phyloP scores from a whole-genome alignment of 73 alveolate species.

The Breviolum minutum region DNA sequence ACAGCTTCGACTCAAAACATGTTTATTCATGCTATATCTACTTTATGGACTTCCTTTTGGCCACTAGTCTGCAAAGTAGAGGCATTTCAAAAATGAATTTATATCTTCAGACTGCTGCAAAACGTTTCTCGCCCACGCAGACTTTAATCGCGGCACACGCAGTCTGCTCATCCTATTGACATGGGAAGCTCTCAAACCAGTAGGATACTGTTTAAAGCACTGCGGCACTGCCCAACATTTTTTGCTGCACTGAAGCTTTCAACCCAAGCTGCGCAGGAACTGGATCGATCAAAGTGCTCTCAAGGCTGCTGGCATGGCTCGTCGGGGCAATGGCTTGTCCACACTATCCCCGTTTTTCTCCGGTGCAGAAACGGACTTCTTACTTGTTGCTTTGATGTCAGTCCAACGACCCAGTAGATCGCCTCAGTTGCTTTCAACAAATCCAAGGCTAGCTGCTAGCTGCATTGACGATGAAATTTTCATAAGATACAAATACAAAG shows the following conservation, averaged over 20 bases:
- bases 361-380: background rate
- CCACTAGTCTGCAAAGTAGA: too few species aligned
- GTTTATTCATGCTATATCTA: too few species aligned
- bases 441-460: too few species aligned
- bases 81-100: background rate
- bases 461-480: too few species aligned
- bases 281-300: background rate
- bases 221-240: background rate
- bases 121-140: background rate
- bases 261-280: background rate
- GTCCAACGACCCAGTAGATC: slow-evolving; percentile 14
- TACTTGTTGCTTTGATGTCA: background rate
- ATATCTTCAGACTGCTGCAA: slow-evolving; percentile 26
- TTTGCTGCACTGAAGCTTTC: too few species aligned
- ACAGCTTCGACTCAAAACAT: too few species aligned
- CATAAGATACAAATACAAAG: too few species aligned
- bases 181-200: too few species aligned
- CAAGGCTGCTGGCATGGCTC: slow-evolving; percentile 20
- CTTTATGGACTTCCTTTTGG: too few species aligned
- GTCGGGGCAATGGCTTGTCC: background rate
- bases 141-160: background rate
- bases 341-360: background rate
- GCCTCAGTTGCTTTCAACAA: background rate
- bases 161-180: background rate
- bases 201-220: background rate